Evolutionary conservation across 805 yeast genomes (phyloP), one percentile per base, ranked within the genome.

Genomic region (Schwanniomyces polymorphus): DNA sequence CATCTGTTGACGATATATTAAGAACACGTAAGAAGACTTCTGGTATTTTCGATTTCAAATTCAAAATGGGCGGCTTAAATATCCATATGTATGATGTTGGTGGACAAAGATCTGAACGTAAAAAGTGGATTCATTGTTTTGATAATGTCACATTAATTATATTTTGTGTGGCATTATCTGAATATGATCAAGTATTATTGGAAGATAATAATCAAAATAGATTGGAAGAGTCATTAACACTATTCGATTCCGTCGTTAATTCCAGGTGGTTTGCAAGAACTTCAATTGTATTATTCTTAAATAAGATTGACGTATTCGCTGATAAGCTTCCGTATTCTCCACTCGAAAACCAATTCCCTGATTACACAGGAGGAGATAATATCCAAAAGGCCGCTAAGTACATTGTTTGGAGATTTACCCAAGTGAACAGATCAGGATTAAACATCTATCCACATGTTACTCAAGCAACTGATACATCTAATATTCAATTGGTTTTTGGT

Each of bases 51-150:
- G 97, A 91, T 63, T 84, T 89, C 48, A 76, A 79, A 47, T 88
- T 91, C 58, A 83, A 82, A 49, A 78, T 91, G 81, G 90, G 87
- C n/a, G 74, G 74, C 6, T 57, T 72, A 18, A 68, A 66, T 43
- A 67, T 73, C 31, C 78, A 74, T 56, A 73, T 74, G 78, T 74
- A 60, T 60, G 97, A 91, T 65, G 97, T 91, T 41, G 97, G 97
- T 52, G 97, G 97, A 1, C 99, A 94, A 67, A 76, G 99, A 58
- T 84, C 95, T 3, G 99, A 94, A 71, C 83, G 99, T 45, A 88
- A 88, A 60, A 92, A 94, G 67, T 94, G 99, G 99, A 91, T 94
- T 51, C 95, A 94, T 67, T 89, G 97, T 61, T 94, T 94, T 59
- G 97, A 91, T 65, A 90, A 91, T 57, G 97, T 91, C 28, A 87